Base-by-base conservation (phyloP, 129 eudicot genomes). In the Pseudognaphalium luteoalbum region DNA sequence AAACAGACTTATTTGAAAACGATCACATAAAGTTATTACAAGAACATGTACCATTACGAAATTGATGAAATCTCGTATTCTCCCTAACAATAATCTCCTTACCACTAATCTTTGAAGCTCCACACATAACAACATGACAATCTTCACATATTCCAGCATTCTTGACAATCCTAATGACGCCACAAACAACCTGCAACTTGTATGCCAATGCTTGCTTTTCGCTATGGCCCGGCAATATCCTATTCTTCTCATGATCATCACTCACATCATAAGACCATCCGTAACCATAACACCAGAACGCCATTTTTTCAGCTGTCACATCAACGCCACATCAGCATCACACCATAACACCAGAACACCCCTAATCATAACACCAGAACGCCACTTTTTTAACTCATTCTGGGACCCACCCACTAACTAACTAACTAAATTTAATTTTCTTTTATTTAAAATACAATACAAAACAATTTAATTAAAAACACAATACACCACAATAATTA, bases 111-210 rank as follows among this genome's bases (percentile, higher is more conserved):
- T 83, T 68, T 14, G 92, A 88, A 7, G 85, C 92, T 61, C 77
- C 77, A 60, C 84, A 85, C 41, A 84, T 82, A 41, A 82, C 84
- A 15, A 82, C 80, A 63, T 88, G 89, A 79, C 92, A 88, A 69
- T 88, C 89, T 9, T 86, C 82, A 61, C 92, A 88, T 80, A 85
- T 85, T 37, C 89, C 37, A 57, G 83, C 87, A 72, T 88, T 88
- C 84, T 88, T 88, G 20, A 83, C 78, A 20, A 88, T 83, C 17
- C 87, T 75, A 32, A 88, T 71, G 30, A 64, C 34, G 4, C 89
- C 86, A 37, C 66, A 62, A 32, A 82, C 75, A 33, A 70, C 77
- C 20, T 85, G 41, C 52, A 88, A 82, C 19, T 87, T 87, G 25
- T 69, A 85, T 8, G 87, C 92, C 12, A 88, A 54, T 17, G 92